These are phyloP conservation scores for Solanum sitiens DNA, from an alignment of 257 asterid genomes.

Conservation along the genomic window DNA sequence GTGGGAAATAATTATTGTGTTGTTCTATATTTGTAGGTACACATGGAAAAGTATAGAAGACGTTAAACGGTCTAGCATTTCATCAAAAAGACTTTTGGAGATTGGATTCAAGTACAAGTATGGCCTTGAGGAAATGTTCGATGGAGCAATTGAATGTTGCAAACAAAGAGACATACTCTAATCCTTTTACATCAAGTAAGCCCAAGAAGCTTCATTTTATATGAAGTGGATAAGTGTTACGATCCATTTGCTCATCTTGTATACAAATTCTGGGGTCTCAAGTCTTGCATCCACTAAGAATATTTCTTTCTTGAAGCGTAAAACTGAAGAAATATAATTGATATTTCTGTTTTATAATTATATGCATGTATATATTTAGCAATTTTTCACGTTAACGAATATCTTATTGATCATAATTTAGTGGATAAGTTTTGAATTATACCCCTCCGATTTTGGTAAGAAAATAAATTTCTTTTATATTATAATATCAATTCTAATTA, in stretches of 20 bases:
- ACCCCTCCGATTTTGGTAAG: background rate
- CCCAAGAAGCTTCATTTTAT: background rate
- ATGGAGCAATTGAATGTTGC: slow-evolving; percentile 38
- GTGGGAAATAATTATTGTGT: too few relatives aligned
- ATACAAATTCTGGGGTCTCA: too few relatives aligned
- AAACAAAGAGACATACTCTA: slow-evolving; percentile 22
- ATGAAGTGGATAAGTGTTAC: background rate
- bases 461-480: too few relatives aligned
- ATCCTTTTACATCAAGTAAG: background rate
- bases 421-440: background rate
- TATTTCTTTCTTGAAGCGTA: too few relatives aligned
- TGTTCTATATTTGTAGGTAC: background rate
- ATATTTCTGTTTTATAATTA: too few relatives aligned
- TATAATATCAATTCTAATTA: background rate
- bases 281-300: too few relatives aligned
- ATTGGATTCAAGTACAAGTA: slow-evolving; percentile 39
- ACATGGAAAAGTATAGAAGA: slow-evolving; percentile 19
- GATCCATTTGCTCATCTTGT: too few relatives aligned
- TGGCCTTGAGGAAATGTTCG: slow-evolving; percentile 52
- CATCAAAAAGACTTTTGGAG: slow-evolving; percentile 32
- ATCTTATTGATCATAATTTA: too few relatives aligned
- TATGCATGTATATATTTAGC: too few relatives aligned
- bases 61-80: slow-evolving; percentile 14
- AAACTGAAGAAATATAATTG: too few relatives aligned
- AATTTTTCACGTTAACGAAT: too few relatives aligned